Base-by-base conservation (phyloP, 2,329 filamentous ascomycete species). In the Penicillium freii region DNA sequence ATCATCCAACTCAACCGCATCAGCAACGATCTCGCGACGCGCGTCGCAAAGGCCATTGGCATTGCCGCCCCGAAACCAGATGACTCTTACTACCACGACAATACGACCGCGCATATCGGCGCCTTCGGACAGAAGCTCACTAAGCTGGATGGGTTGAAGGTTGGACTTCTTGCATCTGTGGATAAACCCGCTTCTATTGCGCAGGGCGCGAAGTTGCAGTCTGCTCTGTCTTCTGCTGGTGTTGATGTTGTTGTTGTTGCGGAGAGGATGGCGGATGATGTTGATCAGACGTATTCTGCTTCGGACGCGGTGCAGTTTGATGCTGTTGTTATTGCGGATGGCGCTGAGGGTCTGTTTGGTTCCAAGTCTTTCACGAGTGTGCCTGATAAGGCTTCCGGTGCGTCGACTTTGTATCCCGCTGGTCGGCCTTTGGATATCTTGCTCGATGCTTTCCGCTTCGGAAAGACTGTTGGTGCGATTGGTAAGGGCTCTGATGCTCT, bases 1-100 rank as follows among this genome's bases (percentile, higher is more conserved):
- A 78, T 91, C 42, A 75, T 77, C 17, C 87, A 91, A 68, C 80
- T 91, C 11, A 91, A 91, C 78, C 81, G 80, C 44, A 78, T 91
- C 65, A 84, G 81, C 70, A 82, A 91, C 69, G 85, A 89, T 63
- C 73, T 91, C 10, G 87, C 88, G 4, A 76, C 73, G 2, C 85
- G 87, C 13, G 87, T 91, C 0, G 87, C 85, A 9, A 66, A 73
- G 1, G 86, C 82, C 1, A 73, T 91, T n/a, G 85, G 83, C 25
- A 63, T 89, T 51, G 71, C 77, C 0, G 82, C 81, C 0, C 87
- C 87, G 0, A 74, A 74, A 0, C 80, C 86, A 0, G 87, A 91
- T 62, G 63, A 77, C 1, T 85, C 75, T 0, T 91, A 81, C 75
- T 91, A 91, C 75, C 85, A 90, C 71, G 74, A 84, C 72, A 90